These are phyloP conservation scores for Conticribra weissflogii DNA, from an alignment of 108 stramenopile genomes.

Conservation along the genomic window DNA sequence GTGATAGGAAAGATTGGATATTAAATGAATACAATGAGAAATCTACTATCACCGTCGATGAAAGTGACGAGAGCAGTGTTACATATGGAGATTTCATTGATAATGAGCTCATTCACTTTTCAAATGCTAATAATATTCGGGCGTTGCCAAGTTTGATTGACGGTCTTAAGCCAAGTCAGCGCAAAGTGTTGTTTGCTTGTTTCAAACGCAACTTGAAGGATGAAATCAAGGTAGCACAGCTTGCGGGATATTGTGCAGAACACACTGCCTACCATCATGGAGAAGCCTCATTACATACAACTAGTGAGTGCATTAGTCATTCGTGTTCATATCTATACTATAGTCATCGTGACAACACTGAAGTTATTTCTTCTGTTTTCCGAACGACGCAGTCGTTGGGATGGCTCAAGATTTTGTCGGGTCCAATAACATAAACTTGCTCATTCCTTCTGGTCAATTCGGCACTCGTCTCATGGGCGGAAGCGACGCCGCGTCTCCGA, in stretches of 20 bases:
- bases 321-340: no score
- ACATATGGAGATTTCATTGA: constrained; percentile 89
- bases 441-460: constrained; percentile 91
- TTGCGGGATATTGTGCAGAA: constrained; percentile 91
- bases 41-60: constrained; percentile 27
- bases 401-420: constrained; percentile 97
- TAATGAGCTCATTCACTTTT: constrained; percentile 92
- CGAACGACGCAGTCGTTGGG: constrained; percentile 82
- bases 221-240: constrained; percentile 93
- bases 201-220: constrained; percentile 87
- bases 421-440: constrained; percentile 90
- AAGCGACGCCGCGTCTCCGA: constrained; percentile 89
- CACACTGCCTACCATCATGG: constrained; percentile 97
- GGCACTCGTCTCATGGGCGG: constrained; percentile 91
- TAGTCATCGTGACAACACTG: no score
- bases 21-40: constrained; percentile 62
- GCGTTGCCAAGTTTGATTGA: constrained; percentile 86
- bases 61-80: constrained; percentile 44
- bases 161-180: constrained; percentile 93
- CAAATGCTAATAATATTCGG: constrained; percentile 87
- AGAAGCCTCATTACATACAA: constrained; percentile 90
- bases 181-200: constrained; percentile 92
- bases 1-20: constrained; percentile 90
- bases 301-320: constrained; percentile 61
- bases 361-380: constrained; percentile 7